Base-by-base conservation (phyloP, 495 filamentous ascomycete species). In the Penicillium daleae region DNA sequence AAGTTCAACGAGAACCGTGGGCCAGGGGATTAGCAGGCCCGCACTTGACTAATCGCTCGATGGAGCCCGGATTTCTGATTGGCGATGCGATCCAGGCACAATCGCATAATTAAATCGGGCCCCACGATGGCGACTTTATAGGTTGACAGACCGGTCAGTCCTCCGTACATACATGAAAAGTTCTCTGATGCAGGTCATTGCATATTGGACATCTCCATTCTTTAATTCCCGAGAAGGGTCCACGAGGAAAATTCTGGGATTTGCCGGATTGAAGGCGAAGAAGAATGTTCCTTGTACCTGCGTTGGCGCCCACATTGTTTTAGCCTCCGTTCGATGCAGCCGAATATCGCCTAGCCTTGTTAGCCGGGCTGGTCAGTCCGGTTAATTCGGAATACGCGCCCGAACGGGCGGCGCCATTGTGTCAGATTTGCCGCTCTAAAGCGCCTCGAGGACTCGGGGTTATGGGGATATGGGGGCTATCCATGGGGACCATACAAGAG, bases 381-480 rank as follows among this genome's bases (percentile, higher is more conserved):
- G 46, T 50, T 5, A 26, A 24, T 7, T 50, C 24, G 46, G 46
- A 15, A 29, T 50, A 29, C 26, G 46, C 46, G 46, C 46, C 46
- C 24, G 46, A 29, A 24, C 51, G 29, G 29, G 51, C 31, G 17
- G 29, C 51, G 51, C 51, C 51, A 54, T 33, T 50, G 51, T 54
- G 35, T 54, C 51, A 54, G 29, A 35, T 35, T 54, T 52, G 49
- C 49, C 17, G 31, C 29, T 17, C 9, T 32, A 32, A 54, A 24
- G 51, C 51, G 51, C 27, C 24, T 54, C 31, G 31, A 21, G 31
- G 15, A 29, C 49, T 6, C 15, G 22, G 21, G 46, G 21, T 7
- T 26, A n/a, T 26, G 24, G 24, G 51, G 49, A 29, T 31, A 21
- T 0, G 29, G 29, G 7, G 29, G 3, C 29, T 31, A 54, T 32